Conservation (phyloP, 345 rosid species). For the Eucalyptus lansdowneana region DNA sequence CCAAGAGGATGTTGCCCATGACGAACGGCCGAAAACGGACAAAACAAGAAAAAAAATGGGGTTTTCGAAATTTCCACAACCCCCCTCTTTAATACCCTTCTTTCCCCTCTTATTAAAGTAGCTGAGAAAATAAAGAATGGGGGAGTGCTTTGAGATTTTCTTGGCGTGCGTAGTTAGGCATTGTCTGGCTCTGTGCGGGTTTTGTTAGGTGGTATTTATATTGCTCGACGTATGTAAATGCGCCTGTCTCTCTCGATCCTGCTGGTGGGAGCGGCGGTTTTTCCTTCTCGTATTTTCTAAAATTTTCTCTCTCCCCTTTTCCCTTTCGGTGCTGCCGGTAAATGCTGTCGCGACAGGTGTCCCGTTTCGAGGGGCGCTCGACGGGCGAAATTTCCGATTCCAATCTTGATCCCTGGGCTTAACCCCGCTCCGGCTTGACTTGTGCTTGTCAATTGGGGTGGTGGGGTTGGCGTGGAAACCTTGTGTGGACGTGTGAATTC, state of each 20-base stretch:
- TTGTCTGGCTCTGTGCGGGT: background rate
- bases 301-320: background rate
- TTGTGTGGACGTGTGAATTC: background rate
- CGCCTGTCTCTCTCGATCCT: background rate
- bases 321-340: background rate
- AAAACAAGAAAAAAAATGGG: background rate
- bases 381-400: background rate
- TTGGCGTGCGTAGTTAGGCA: background rate
- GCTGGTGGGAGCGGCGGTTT: background rate
- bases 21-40: background rate
- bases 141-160: background rate
- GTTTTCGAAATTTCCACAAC: background rate
- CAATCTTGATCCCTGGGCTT: background rate
- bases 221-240: background rate
- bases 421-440: background rate
- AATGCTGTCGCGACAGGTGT: background rate
- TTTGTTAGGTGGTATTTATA: background rate
- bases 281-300: background rate
- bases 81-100: background rate
- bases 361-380: background rate
- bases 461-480: background rate
- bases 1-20: slow-evolving; percentile 16
- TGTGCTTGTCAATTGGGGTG: background rate
- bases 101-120: background rate
- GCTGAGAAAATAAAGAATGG: background rate